phyloP scores from a whole-genome alignment of 495 filamentous ascomycete species.

The Penicillium waksmanii region DNA sequence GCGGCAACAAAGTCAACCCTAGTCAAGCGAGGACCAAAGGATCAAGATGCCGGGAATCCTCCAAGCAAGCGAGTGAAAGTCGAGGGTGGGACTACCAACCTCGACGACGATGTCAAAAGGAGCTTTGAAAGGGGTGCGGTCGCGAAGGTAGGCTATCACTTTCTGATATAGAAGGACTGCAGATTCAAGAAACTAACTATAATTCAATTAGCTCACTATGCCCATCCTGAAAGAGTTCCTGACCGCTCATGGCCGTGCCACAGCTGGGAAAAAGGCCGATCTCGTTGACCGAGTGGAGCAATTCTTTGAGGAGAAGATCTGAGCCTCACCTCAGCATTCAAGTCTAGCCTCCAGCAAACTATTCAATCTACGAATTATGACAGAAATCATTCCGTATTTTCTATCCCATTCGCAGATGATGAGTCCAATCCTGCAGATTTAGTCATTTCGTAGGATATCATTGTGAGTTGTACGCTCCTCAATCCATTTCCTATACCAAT shows the following conservation, averaged over 20 bases:
- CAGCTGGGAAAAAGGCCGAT: conserved; percentile 75
- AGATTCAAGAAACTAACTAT: conserved; percentile 1
- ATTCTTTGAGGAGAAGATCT: conserved; percentile 65
- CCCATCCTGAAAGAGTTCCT: conserved; percentile 71
- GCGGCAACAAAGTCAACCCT: conserved; percentile 40
- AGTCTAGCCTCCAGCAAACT: background rate
- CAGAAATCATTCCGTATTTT: background rate
- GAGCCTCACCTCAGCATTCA: background rate
- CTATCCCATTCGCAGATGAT: background rate
- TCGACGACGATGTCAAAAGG: conserved; percentile 62
- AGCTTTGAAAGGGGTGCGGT: conserved; percentile 63
- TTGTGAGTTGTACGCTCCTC: too few species aligned
- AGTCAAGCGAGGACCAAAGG: conserved; percentile 51
- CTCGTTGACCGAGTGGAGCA: conserved; percentile 78
- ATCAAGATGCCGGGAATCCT: conserved; percentile 30
- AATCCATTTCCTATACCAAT: too few species aligned
- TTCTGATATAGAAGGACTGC: background rate
- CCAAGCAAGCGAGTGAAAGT: conserved; percentile 56
- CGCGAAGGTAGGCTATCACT: conserved; percentile 51
- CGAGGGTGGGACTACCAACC: conserved; percentile 41
- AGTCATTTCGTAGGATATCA: too few species aligned
- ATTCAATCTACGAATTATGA: conserved; percentile 25
- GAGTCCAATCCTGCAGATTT: background rate
- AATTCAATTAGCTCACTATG: conserved; percentile 60
- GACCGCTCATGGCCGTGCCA: conserved; percentile 59